Evolutionary conservation across 768 basidiomycete genomes (phyloP), one percentile per base, ranked within the genome.

Genomic region (Megacollybia marginata): DNA sequence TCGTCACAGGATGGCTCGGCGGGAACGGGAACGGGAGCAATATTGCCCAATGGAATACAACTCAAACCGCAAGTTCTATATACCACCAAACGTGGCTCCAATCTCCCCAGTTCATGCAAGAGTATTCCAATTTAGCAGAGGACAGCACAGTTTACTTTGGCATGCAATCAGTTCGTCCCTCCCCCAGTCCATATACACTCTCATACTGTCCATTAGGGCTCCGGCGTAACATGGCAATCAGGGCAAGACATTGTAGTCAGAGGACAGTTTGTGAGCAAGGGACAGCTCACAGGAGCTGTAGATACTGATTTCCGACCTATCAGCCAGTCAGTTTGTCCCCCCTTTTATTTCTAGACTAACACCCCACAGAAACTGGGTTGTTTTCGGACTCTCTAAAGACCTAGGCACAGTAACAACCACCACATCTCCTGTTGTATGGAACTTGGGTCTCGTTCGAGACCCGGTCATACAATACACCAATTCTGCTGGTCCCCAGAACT

Each of bases 361-460:
- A 19, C 15, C 44, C 40, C 44, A 9, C 23, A 52, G 56, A 43
- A n/a, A 46, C 46, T 51, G 48, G 42, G 44, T 52, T 28, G 55
- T 55, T 33, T 44, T 57, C 18, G 54, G 28, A 9, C 42, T 56
- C 19, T 32, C 52, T 36, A 42, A 46, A 15, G 46, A 57, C 49
- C 42, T 55, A 32, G 56, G 51, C 5, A 48, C 15, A 4, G 53
- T 55, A 9, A 13, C 28, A 4, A 36, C 45, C 20, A 52, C 54
- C n/a, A 19, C 44, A 20, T 19, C 51, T 34, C 53, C 55, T 12
- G 42, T 53, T 19, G 54, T 57, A 2, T 57, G 51, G 51, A 49
- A 44, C 11, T 16, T 57, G 18, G 56, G 56, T n/a, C 20, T 55
- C n/a, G 49, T 53, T 33, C 52, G 56, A 8, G 48, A 53, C 38